These are phyloP conservation scores for Didymellaceae sp. DNA, from an alignment of 2,329 filamentous ascomycete species.

Conservation along the genomic window DNA sequence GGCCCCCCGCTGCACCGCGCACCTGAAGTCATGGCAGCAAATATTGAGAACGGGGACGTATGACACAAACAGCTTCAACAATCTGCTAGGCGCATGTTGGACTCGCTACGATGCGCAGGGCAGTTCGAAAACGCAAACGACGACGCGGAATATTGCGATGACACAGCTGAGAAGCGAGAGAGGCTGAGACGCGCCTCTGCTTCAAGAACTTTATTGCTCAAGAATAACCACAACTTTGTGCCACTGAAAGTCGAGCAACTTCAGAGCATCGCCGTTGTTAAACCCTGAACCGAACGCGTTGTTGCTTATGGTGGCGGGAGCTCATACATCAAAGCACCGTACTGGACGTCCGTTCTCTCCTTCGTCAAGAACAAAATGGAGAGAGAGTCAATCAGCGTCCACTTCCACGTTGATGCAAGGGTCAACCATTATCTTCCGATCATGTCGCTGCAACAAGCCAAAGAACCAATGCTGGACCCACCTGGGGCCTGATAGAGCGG, in stretches of 20 bases:
- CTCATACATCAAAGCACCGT: not conserved
- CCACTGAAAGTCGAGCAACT: not conserved
- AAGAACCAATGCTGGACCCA: too few species aligned
- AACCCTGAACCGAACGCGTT: not conserved
- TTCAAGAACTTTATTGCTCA: conserved; percentile 14
- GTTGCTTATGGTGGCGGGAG: not conserved
- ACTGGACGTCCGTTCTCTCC: not conserved
- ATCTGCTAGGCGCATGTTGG: not conserved
- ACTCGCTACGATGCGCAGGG: not conserved
- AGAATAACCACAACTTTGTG: conserved; percentile 15
- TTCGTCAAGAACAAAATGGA: not conserved
- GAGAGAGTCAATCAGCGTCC: not conserved
- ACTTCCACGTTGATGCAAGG: not conserved
- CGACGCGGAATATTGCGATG: not conserved
- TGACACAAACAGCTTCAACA: too few species aligned
- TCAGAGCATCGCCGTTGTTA: not conserved
- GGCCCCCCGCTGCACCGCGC: conserved; percentile 15
- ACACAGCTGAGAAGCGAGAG: not conserved
- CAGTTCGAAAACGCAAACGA: not conserved
- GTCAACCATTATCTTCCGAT: not conserved
- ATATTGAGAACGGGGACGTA: not conserved
- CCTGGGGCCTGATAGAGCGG: too few species aligned
- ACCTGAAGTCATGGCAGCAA: not conserved
- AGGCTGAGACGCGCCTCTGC: not conserved
- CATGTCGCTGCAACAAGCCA: too few species aligned